phyloP scores from a whole-genome alignment of 805 yeast species.

The Candida ficus region DNA sequence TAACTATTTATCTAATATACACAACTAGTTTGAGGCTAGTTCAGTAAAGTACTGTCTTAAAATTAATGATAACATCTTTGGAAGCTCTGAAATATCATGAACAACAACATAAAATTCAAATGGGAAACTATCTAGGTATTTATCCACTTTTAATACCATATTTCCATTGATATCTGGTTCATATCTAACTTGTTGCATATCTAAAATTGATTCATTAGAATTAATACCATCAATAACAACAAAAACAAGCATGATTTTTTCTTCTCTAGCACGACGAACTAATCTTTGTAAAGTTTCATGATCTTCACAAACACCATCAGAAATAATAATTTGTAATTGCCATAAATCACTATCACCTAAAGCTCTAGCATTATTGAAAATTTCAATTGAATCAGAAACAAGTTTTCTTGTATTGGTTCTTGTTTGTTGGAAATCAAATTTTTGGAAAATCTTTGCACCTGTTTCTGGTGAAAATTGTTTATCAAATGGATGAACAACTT shows the following conservation, averaged over 20 bases:
- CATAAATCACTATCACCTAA: constrained; percentile 63
- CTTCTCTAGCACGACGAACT: constrained; percentile 89
- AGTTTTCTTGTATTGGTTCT: constrained; percentile 78
- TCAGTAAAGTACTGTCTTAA: constrained; percentile 90
- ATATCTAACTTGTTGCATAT: constrained; percentile 90
- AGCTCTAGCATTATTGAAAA: constrained; percentile 55
- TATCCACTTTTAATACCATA: constrained; percentile 68
- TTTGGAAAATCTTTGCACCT: constrained; percentile 78
- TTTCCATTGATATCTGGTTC: constrained; percentile 65
- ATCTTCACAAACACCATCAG: constrained; percentile 97
- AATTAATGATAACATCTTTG: constrained; percentile 84
- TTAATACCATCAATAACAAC: constrained; percentile 89
- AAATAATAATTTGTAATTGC: constrained; percentile 88
- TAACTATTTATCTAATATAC: constrained; percentile 7
- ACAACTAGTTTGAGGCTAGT: constrained; percentile 34
- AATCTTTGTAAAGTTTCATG: constrained; percentile 77
- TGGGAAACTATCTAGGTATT: constrained; percentile 90
- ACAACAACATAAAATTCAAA: constrained; percentile 96
- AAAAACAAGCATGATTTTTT: constrained; percentile 89
- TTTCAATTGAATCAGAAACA: constrained; percentile 62
- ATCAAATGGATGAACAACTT: constrained; percentile 86
- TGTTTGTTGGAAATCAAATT: constrained; percentile 87
- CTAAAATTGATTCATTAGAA: constrained; percentile 80
- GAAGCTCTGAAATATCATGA: constrained; percentile 80
- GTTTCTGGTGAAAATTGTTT: constrained; percentile 77